Base-by-base conservation (phyloP, 2,329 filamentous ascomycete species). In the Cercospora zeina region DNA sequence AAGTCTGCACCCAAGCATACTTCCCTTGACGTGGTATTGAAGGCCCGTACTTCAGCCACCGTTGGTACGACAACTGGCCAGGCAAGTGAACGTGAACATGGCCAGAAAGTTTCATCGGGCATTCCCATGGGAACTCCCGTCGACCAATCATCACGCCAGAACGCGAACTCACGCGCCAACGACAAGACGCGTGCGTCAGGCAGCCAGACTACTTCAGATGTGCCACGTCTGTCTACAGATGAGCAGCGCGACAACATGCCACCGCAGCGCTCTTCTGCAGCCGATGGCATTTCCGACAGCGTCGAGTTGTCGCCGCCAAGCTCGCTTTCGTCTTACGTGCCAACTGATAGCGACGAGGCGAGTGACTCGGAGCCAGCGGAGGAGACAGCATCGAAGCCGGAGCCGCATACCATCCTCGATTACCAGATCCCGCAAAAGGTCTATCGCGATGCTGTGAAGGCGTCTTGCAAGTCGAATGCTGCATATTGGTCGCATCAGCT, bases 401-500 rank as follows among this genome's bases (percentile, higher is more conserved):
- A 67, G 34, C 54, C 65, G 37, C 62, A 66, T 21, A 62, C 55
- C 4, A 54, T 62, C 10, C 54, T 69, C 4, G 58, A 64, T 19
- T 73, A 71, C 42, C 64, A 69, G 39, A 73, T 74, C 1, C 65
- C 71, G 4, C n/a, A 62, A 2, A 54, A 66, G n/a, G 70, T 68
- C 53, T 69, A 66, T 47, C 68, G 67, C 27, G 63, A 66, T 10
- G 72, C 72, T 21, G 66, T 66, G 5, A 68, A 67, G 54, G 68
- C 72, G 14, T 73, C 72, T 9, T 59, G 51, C 6, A 73, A 62
- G 59, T 66, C 69, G 5, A 65, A 62, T 24, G 68, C 70, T n/a
- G 69, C 70, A 2, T 74, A 68, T 63, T 95, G 89, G 89, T 85
- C 83, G 1, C 85, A 92, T 73, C 79, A 71, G 1, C 74, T 91